Percentiles rank a stretch among this genome's conserved stretches.
Evolutionary conservation across 192 early-diverging fungal species (phyloP).

Genomic region (Pilaira anomala): DNA sequence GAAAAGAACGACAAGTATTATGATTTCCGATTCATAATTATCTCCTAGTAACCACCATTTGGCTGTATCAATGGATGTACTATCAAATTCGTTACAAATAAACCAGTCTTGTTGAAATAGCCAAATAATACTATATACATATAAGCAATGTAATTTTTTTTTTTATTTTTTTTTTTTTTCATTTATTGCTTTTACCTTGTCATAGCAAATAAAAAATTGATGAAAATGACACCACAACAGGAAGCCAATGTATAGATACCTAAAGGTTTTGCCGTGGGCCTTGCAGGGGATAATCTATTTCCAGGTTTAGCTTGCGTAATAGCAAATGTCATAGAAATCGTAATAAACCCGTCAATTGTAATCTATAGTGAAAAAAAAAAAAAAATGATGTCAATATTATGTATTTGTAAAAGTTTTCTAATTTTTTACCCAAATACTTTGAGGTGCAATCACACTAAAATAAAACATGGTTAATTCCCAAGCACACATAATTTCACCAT

Average conservation of each 20-base stretch:
- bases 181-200: constrained; percentile 20
- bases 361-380: constrained; percentile 35
- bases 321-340: constrained; percentile 57
- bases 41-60: constrained; percentile 81
- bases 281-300: constrained; percentile 44
- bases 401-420: too few species aligned
- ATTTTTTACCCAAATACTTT: constrained; percentile 65
- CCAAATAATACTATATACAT: constrained; percentile 40
- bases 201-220: constrained; percentile 66
- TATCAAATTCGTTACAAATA: constrained; percentile 79
- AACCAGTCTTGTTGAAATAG: constrained; percentile 72
- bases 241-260: constrained; percentile 70
- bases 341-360: constrained; percentile 63
- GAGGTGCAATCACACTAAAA: constrained; percentile 65
- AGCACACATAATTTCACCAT: constrained; percentile 69
- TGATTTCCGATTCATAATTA: constrained; percentile 69
- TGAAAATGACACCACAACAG: constrained; percentile 65
- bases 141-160: neutral
- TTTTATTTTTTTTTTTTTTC: neutral
- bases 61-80: constrained; percentile 50
- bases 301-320: constrained; percentile 67
- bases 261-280: constrained; percentile 73
- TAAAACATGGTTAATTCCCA: constrained; percentile 68
- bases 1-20: constrained; percentile 58
- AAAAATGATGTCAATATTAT: too few species aligned